phyloP scores from a whole-genome alignment of 306 rosid species.

The Cicer yamashitae region DNA sequence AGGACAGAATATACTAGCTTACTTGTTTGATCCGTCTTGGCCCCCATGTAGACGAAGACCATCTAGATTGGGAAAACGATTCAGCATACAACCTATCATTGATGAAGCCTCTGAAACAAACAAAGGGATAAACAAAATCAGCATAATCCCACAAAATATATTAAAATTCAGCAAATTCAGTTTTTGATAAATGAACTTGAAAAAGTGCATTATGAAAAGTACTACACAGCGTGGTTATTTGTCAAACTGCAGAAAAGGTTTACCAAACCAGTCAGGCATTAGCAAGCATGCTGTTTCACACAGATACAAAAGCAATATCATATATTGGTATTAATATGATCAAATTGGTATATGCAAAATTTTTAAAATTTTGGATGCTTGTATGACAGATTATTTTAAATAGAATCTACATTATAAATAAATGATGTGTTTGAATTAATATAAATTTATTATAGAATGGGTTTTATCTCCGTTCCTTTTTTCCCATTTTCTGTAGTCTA shows the following conservation, averaged over 20 bases:
- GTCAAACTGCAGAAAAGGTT: constrained; percentile 8
- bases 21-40: constrained; percentile 85
- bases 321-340: background rate
- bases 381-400: constrained; percentile 13
- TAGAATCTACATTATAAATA: constrained; percentile 24
- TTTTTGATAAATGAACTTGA: constrained; percentile 25
- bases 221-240: background rate
- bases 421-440: constrained; percentile 1
- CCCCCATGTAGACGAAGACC: constrained; percentile 95
- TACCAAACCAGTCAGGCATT: background rate
- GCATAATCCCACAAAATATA: constrained; percentile 16
- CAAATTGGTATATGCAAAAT: background rate
- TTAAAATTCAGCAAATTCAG: constrained; percentile 21
- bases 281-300: constrained; percentile 13
- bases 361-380: background rate
- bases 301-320: constrained; percentile 10
- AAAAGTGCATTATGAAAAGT: constrained; percentile 9
- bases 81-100: constrained; percentile 62
- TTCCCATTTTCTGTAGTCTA: background rate
- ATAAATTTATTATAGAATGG: background rate
- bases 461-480: background rate
- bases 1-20: constrained; percentile 37
- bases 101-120: constrained; percentile 76
- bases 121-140: background rate
- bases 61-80: constrained; percentile 78